Evolutionary conservation across 2,329 filamentous ascomycete species (phyloP), one percentile per base, ranked within the genome.

Genomic region (Aspergillus alliaceus): DNA sequence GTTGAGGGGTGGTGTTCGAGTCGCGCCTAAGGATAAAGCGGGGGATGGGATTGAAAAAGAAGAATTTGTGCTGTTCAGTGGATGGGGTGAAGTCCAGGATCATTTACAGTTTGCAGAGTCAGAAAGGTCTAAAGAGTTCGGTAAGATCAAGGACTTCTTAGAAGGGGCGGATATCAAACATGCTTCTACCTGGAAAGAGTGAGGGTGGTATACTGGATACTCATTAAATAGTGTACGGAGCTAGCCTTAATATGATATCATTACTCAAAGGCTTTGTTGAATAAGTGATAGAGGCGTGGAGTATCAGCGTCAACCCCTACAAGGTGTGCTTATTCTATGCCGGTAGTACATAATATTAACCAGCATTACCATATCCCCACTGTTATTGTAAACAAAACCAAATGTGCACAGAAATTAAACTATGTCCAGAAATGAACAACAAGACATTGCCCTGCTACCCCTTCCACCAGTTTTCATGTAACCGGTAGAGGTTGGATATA

Each of bases 31-130:
- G 9, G 69, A 47, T 8, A 42, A 24, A 14, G 20, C 29, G n/a
- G 22, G 18, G n/a, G 31, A 32, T 9, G 25, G 69, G 27, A 65
- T 63, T 1, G 60, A 61, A 0, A 70, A 72, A 46, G 72, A 78
- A 12, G 77, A 80, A 48, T 79, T 75, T 62, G 72, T 80, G 2
- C 40, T 79, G 1, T 71, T 80, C 18, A 72, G 59, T 27, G 74
- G 74, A 0, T 80, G 77, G 76, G 64, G 66, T 3, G 61, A 63
- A 11, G 64, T 75, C 1, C 66, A 73, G 32, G 65, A 78, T 46
- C 72, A 78, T 54, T 18, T 54, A 9, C 64, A 54, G 0, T 79
- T 78, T 63, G 67, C 63, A 6, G 59, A 69, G 20, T 69, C 68
- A 2, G 69, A 73, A 5, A 69, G 56, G 1, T 75, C 75, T 32